Evolutionary conservation across 106 monocot genomes (phyloP), one percentile per base, ranked within the genome.

Genomic region (Dioscorea dumetorum): DNA sequence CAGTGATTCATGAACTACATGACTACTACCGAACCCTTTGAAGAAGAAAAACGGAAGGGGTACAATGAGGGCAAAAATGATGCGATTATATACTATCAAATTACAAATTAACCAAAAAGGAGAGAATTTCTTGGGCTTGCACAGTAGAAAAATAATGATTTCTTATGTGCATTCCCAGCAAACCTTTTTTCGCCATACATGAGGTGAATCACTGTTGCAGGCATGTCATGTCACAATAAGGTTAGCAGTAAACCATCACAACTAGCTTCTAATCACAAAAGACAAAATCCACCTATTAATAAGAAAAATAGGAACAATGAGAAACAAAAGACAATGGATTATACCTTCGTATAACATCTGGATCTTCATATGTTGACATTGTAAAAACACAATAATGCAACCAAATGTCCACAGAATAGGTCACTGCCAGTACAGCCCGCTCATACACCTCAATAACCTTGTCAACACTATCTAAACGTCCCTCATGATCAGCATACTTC

Each of bases 371-470:
- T 51, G 87, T 92, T 74, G 91, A 80, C 70, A 97, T 97, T 62
- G 88, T 84, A 69, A 97, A 97, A 22, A 81, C 74, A 63, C 89
- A 92, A 61, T 97, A 97, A 72, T 97, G 89, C 67, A 89, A 71
- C 97, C 97, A 97, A 58, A 92, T 97, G 72, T 97, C 97, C 62
- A 97, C 97, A 56, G 97, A 97, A 67, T 92, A 97, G 24, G 97
- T 97, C 64, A 92, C 97, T 22, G 97, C 89, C 14, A 84, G 67
- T 74, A 92, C 91, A 61, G 97, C 88, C 12, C 87, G 74, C 74
- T 97, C 97, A 68, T 97, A 97, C 16, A 97, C 97, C 64, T 97
- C 97, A 18, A 87, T 80, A 62, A 89, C 91, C 72, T 89, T 90
- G 49, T 84, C 80, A 58, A 83, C 74, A 70, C 80, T 60, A 24